Conservation (phyloP, 2,329 filamentous ascomycete genomes). For the Beauveria pseudobassiana region DNA sequence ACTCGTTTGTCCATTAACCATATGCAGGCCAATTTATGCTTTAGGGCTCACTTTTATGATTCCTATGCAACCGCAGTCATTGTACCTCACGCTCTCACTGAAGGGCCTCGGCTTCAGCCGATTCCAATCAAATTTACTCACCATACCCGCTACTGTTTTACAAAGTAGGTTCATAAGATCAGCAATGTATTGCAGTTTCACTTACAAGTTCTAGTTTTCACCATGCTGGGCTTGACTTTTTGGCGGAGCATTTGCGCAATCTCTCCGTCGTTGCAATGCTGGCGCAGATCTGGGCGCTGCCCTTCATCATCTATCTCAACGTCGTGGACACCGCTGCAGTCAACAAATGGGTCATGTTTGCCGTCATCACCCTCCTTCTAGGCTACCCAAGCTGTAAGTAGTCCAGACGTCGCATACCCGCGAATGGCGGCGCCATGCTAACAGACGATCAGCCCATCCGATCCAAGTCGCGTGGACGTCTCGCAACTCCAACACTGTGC, state of each 20-base stretch:
- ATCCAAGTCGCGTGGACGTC: slow-evolving; percentile 50
- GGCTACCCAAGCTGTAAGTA: slow-evolving; percentile 25
- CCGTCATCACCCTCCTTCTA: slow-evolving; percentile 26
- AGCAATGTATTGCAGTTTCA: background rate
- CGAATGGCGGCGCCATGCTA: background rate
- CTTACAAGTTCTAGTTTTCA: slow-evolving; percentile 19
- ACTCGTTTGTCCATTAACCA: background rate
- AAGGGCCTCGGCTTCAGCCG: slow-evolving; percentile 42
- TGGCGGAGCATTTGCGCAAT: slow-evolving; percentile 36
- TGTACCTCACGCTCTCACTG: slow-evolving; percentile 47
- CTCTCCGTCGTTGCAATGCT: slow-evolving; percentile 35
- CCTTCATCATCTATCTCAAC: slow-evolving; percentile 41
- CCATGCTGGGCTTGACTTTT: slow-evolving; percentile 39
- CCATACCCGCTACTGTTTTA: slow-evolving; percentile 40
- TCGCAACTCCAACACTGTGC: slow-evolving; percentile 50
- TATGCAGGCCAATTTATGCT: slow-evolving; percentile 37
- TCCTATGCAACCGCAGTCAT: slow-evolving; percentile 35
- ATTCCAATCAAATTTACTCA: slow-evolving; percentile 48
- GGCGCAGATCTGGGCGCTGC: slow-evolving; percentile 46
- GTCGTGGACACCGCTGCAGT: slow-evolving; percentile 19
- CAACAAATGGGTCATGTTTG: slow-evolving; percentile 27
- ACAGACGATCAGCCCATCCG: slow-evolving; percentile 31
- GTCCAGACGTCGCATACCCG: background rate
- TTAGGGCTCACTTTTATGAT: slow-evolving; percentile 41
- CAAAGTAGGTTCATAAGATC: slow-evolving; percentile 31